Evolutionary conservation across 1,284 basidiomycete genomes (phyloP), one percentile per base, ranked within the genome.

Genomic region (Rhodotorula sp.): DNA sequence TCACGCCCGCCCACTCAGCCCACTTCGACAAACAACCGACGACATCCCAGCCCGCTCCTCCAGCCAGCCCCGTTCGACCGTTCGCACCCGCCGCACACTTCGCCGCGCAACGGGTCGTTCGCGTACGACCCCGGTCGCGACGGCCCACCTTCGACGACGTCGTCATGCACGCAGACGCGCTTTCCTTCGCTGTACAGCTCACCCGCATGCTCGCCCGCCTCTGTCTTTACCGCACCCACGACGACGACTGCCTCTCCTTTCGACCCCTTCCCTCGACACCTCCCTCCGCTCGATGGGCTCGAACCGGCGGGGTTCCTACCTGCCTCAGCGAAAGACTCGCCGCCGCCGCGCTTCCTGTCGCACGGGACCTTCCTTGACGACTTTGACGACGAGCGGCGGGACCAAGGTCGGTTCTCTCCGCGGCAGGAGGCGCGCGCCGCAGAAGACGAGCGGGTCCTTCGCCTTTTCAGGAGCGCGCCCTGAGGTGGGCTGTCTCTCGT

Each of bases 391-490:
- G n/a, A 3, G 28, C 26, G 54, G 24, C 37, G 54, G 48, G 34
- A 2, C 5, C 18, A 34, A 16, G 34, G n/a, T 18, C 18, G 40
- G 9, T 44, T 44, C 22, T 53, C 53, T 4, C 34, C 47, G 22
- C 40, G 34, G 26, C 62, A 56, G 31, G 11, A 34, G 15, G 20
- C n/a, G 0, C 64, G 72, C 10, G 67, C 62, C 26, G 28, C 64
- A 0, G 73, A 74, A 47, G 73, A 74, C 34, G 70, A 72, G 31
- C 62, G 73, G 11, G 70, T 72, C 50, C 59, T 74, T 4, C 44
- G 65, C 1, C 31, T 74, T 1, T 51, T 74, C 50, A 63, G 58
- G 0, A 30, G 65, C 1, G 30, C 34, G 20, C 22, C 6, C 67
- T 37, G 48, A n/a, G n/a, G n/a, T n/a, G n/a, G n/a, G n/a, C n/a